A percentile compares a stretch with the other conserved stretches of the same genome.
Conservation (phyloP, 805 yeast genomes). For the Saturnispora dispora region DNA sequence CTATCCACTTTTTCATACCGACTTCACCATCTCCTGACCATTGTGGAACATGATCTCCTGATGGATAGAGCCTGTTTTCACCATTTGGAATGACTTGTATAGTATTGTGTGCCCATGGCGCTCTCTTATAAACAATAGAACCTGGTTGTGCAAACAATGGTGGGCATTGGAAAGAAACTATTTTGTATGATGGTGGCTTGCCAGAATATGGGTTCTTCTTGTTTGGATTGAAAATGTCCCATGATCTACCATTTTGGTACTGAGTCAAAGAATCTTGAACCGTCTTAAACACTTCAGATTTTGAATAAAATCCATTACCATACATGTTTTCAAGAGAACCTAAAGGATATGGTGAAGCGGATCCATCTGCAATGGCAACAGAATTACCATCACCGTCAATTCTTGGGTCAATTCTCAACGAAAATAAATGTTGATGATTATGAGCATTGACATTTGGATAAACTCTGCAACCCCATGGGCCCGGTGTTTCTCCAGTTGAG, state of each 20-base stretch:
- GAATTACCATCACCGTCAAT: slow-evolving; percentile 75
- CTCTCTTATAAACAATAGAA: slow-evolving; percentile 69
- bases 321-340: slow-evolving; percentile 66
- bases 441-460: slow-evolving; percentile 78
- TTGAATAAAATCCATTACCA: slow-evolving; percentile 67
- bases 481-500: slow-evolving; percentile 53
- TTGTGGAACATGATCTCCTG: slow-evolving; percentile 71
- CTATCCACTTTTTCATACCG: slow-evolving; percentile 64
- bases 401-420: slow-evolving; percentile 72
- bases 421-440: slow-evolving; percentile 78
- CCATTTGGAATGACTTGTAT: slow-evolving; percentile 63
- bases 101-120: slow-evolving; percentile 67
- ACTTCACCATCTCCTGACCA: slow-evolving; percentile 60
- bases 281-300: slow-evolving; percentile 58
- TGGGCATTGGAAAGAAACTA: slow-evolving; percentile 68
- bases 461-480: slow-evolving; percentile 75
- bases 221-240: slow-evolving; percentile 72
- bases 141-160: slow-evolving; percentile 66
- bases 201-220: slow-evolving; percentile 60
- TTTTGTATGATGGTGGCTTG: slow-evolving; percentile 67
- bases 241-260: slow-evolving; percentile 58
- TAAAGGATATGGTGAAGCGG: slow-evolving; percentile 45
- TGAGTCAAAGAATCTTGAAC: slow-evolving; percentile 58
- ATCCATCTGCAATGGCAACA: slow-evolving; percentile 58
- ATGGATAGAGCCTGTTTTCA: slow-evolving; percentile 70